A percentile compares a stretch with the other conserved stretches of the same genome.
Evolutionary conservation across 768 basidiomycete species (phyloP).

Genomic region (Cystofilobasidium bisporidii): DNA sequence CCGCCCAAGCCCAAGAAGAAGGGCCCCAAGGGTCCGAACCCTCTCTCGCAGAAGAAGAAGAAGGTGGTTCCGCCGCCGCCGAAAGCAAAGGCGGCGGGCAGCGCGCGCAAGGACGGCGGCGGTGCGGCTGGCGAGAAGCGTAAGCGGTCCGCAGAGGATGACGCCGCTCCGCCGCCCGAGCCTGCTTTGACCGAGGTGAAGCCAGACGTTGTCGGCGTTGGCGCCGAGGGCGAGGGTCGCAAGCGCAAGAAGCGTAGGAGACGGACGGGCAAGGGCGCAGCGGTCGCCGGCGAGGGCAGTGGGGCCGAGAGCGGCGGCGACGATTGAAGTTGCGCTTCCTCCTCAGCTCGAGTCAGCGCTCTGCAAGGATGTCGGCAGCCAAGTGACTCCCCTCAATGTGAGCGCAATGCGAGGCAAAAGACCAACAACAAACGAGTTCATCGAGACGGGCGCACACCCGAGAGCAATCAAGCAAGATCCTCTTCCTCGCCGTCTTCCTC

Average conservation of each 20-base stretch:
- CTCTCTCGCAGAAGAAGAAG: conserved; percentile 86
- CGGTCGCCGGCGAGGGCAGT: neutral
- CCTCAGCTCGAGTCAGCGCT: no score
- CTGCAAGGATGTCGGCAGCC: no score
- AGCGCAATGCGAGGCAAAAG: no score
- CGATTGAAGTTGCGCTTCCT: no score
- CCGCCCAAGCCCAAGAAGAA: conserved; percentile 48
- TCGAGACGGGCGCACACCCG: no score
- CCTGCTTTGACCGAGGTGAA: neutral
- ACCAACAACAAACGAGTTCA: no score
- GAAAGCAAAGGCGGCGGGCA: conserved; percentile 6
- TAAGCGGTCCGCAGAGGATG: conserved; percentile 19
- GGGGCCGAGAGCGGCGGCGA: conserved; percentile 15
- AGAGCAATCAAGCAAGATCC: no score
- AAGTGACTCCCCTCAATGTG: no score
- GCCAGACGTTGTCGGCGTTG: conserved; percentile 16
- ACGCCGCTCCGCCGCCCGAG: conserved; percentile 4
- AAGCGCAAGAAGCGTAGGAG: conserved; percentile 28
- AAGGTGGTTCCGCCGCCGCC: conserved; percentile 37
- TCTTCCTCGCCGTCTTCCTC: no score
- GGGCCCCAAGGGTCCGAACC: conserved; percentile 79
- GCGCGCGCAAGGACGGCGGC: conserved; percentile 17
- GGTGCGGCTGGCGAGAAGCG: conserved; percentile 4
- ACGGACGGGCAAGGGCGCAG: conserved; percentile 12
- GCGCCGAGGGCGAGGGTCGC: conserved; percentile 19